Evolutionary conservation across 1,284 basidiomycete species (phyloP).

Genomic region (Cryptococcus wingfieldii): DNA sequence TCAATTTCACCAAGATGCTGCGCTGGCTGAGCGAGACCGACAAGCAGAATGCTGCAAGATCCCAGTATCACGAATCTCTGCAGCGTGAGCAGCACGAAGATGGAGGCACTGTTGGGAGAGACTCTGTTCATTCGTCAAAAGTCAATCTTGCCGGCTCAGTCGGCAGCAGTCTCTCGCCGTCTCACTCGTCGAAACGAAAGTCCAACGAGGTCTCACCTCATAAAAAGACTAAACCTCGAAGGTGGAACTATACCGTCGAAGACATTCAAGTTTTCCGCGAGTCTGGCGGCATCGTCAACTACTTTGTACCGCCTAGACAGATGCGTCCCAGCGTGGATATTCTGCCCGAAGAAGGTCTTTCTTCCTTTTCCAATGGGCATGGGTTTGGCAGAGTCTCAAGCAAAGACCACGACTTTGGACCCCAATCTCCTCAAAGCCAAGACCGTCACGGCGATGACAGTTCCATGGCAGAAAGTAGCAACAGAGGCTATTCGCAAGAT

Average conservation of each 20-base stretch:
- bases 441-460: conserved; percentile 6
- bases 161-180: conserved; percentile 10
- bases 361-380: background rate
- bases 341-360: conserved; percentile 5
- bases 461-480: conserved; percentile 17
- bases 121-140: conserved; percentile 4
- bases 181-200: background rate
- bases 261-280: conserved; percentile 35
- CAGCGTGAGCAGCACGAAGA: conserved; percentile 9
- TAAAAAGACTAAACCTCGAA: conserved; percentile 2
- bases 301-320: conserved; percentile 37
- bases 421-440: background rate
- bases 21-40: conserved; percentile 34
- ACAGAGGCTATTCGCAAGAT: background rate
- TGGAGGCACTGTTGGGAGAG: conserved; percentile 1
- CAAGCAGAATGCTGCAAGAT: conserved; percentile 27
- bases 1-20: conserved; percentile 40
- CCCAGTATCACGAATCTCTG: conserved; percentile 25
- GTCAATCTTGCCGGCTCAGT: background rate
- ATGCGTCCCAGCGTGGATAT: conserved; percentile 6
- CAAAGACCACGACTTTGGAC: background rate
- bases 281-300: conserved; percentile 34
- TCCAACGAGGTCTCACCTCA: conserved; percentile 1
- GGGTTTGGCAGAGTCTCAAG: background rate
- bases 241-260: conserved; percentile 38